Base-by-base conservation (phyloP, 1,284 basidiomycete genomes). In the Wolfiporia cocos region DNA sequence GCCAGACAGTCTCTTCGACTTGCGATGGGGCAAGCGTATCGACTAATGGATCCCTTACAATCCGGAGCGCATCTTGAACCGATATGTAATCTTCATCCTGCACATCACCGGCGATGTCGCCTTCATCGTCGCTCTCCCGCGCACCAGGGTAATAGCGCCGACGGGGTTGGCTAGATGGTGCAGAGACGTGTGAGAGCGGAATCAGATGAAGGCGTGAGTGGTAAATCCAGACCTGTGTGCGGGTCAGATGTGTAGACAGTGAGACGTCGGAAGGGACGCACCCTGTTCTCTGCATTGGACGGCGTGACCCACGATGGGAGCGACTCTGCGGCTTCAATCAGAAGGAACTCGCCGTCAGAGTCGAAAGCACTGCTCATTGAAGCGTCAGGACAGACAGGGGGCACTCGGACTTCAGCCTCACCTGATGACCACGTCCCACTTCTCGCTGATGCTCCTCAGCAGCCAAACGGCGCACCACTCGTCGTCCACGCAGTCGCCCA, bases 401-500 rank as follows among this genome's bases (percentile, higher is more conserved):
- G 40, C 36, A 22, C 36, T 36, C 18, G 40, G 29, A 41, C 48
- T 43, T 42, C 26, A 28, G 7, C 7, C 26, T 39, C 52, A 87
- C 86, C 84, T 83, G 42, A 92, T 73, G 9, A 77, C 77, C 33
- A 89, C 68, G 51, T 90, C 82, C 83, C 87, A 92, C 47, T 76
- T 77, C 37, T 68, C 65, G 47, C 81, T 86, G 42, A 94, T 72
- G 62, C 90, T 76, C 51, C 71, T 72, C 48, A 96, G 65, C 28
- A 97, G 68, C 88, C 91, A 98, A 12, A 95, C 90, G 14, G 79
- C 74, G 56, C 85, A 86, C 94, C 94, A 98, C 65, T 98, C 95
- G 57, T 98, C 94, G 58, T 98, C 93, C 15, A 98, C 76, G 40
- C 85, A 89, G 62, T 96, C 95, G 3, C 92, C 92, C 17, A 95